These are phyloP conservation scores for Sodiomyces alkalinus DNA, from an alignment of 2,329 filamentous ascomycete genomes.

Conservation along the genomic window DNA sequence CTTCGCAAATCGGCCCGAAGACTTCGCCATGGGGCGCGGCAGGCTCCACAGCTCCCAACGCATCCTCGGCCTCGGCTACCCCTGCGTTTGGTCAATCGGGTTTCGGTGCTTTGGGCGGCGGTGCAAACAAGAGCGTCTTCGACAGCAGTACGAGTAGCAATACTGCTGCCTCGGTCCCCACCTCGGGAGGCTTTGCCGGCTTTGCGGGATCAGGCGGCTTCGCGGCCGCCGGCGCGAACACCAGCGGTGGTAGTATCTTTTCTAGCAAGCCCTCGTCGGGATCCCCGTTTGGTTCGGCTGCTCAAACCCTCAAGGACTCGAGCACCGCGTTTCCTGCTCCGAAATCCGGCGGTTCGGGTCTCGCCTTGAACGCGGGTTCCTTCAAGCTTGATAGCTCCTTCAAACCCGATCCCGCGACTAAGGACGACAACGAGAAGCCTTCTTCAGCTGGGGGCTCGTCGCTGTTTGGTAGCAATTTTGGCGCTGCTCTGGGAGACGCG, in stretches of 20 bases:
- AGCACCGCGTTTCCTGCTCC: constrained; percentile 24
- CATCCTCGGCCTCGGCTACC: constrained; percentile 13
- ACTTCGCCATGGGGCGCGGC: constrained; percentile 36
- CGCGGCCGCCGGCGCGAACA: constrained; percentile 26
- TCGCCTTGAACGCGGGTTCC: constrained; percentile 13
- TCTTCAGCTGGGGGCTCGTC: constrained; percentile 25
- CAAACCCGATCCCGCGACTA: constrained; percentile 44
- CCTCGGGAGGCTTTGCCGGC: constrained; percentile 33
- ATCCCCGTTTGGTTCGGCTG: constrained; percentile 16
- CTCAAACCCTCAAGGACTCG: constrained; percentile 17
- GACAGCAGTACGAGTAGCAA: constrained; percentile 13
- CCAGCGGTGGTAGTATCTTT: constrained; percentile 19
- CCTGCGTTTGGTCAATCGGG: constrained; percentile 41
- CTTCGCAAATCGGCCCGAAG: constrained; percentile 30
- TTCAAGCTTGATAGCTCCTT: constrained; percentile 58
- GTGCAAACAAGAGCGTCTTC: constrained; percentile 25
- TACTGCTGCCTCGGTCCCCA: constrained; percentile 14
- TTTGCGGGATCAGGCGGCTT: constrained; percentile 43
- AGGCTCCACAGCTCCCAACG: constrained; percentile 16
- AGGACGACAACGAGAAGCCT: constrained; percentile 41
- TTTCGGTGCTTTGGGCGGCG: no score
- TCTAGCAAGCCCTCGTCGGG: constrained; percentile 20
- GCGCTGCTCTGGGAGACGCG: constrained; percentile 37
- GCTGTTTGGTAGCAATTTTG: constrained; percentile 48
- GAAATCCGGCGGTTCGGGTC: constrained; percentile 26